Percentiles rank a stretch among this genome's conserved stretches.
Evolutionary conservation across 2,329 filamentous ascomycete genomes (phyloP).

Genomic region (Triangularia verruculosa): DNA sequence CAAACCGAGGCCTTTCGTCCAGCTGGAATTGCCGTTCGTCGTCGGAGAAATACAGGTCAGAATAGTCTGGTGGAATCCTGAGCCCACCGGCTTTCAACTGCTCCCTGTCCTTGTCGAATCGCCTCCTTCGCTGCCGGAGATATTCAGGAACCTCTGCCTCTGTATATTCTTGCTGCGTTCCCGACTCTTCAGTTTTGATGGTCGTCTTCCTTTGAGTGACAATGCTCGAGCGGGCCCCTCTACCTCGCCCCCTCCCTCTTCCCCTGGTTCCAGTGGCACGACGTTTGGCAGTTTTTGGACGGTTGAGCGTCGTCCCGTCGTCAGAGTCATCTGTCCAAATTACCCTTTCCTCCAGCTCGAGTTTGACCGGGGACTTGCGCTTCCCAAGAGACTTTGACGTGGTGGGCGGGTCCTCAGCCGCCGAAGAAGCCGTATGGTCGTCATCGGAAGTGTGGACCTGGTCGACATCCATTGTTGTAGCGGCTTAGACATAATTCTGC

Average conservation of each 20-base stretch:
- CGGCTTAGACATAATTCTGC: conserved; percentile 11
- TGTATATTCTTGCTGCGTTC: conserved; percentile 30
- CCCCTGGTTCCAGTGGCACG: conserved; percentile 6
- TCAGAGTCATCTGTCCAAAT: conserved; percentile 60
- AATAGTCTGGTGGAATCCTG: conserved; percentile 73
- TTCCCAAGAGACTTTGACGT: conserved; percentile 30
- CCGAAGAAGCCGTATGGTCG: conserved; percentile 25
- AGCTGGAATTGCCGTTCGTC: conserved; percentile 44
- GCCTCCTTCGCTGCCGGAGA: conserved; percentile 61
- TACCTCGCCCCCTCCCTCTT: conserved; percentile 39
- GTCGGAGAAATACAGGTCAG: conserved; percentile 73
- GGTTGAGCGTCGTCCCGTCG: conserved; percentile 51
- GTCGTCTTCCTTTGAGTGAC: not conserved
- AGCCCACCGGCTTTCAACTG: conserved; percentile 65
- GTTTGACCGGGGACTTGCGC: conserved; percentile 35
- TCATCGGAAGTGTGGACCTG: conserved; percentile 26
- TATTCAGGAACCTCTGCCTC: conserved; percentile 65
- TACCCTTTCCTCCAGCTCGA: conserved; percentile 42
- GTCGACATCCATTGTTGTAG: conserved; percentile 15
- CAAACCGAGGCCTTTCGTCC: conserved; percentile 68
- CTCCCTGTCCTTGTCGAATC: conserved; percentile 63
- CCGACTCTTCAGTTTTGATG: not conserved
- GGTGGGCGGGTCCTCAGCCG: not conserved
- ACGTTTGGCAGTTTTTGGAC: conserved; percentile 32
- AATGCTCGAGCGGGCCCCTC: not conserved